A percentile compares a stretch with the other conserved stretches of the same genome.
phyloP scores from a whole-genome alignment of 257 asterid genomes.

The Mentha longifolia region DNA sequence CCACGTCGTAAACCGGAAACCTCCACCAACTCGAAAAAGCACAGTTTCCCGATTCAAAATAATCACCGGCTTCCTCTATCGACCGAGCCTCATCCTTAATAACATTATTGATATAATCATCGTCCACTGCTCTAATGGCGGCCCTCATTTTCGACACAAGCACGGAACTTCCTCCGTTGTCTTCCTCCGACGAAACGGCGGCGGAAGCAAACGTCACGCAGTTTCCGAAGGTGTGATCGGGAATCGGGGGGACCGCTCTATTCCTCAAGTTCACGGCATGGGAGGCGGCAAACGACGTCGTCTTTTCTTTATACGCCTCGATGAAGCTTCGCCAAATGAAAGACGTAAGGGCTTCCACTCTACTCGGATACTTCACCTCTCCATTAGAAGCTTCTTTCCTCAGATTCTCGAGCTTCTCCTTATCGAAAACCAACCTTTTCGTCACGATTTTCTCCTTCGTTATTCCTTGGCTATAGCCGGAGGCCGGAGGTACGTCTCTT shows the following conservation, averaged over 20 bases:
- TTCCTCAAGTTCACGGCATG: slow-evolving; percentile 7
- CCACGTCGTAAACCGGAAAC: slow-evolving; percentile 9
- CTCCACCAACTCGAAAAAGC: background rate
- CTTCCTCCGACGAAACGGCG: background rate
- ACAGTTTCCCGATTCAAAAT: too few species aligned
- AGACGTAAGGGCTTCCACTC: slow-evolving; percentile 15
- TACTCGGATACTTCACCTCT: background rate
- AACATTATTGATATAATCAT: background rate
- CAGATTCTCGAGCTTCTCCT: background rate
- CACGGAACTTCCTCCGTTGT: background rate
- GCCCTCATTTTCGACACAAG: background rate
- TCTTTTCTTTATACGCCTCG: background rate
- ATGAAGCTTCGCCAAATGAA: background rate
- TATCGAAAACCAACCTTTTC: slow-evolving; percentile 8
- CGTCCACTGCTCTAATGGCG: background rate
- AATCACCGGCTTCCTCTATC: background rate
- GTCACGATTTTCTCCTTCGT: background rate
- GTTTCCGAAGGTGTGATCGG: background rate
- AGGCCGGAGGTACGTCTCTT: background rate
- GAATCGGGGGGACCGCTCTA: background rate
- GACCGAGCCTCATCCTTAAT: background rate
- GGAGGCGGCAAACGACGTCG: background rate
- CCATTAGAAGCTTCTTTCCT: background rate
- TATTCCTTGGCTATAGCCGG: too few species aligned
- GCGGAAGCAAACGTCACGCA: background rate